These are phyloP conservation scores for Domatiomyces catenatus DNA, from an alignment of 2,329 filamentous ascomycete genomes.

Conservation along the genomic window DNA sequence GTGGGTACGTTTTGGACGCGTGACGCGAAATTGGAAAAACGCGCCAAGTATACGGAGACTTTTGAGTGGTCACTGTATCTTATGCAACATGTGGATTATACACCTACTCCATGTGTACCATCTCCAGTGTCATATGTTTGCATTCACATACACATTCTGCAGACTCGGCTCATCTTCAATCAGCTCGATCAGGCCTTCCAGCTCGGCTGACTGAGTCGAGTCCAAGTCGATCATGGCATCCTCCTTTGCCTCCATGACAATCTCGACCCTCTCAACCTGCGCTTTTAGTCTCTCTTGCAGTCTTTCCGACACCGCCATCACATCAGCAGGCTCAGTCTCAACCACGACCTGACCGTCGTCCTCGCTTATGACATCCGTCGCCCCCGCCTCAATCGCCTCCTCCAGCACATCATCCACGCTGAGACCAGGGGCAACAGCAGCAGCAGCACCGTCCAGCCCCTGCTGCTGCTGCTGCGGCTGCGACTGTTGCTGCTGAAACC, in stretches of 20 bases:
- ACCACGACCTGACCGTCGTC: constrained; percentile 55
- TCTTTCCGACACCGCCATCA: constrained; percentile 46
- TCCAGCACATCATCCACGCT: constrained; percentile 61
- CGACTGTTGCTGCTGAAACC: constrained; percentile 45
- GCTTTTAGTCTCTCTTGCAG: constrained; percentile 50
- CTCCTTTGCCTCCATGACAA: constrained; percentile 70
- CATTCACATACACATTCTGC: constrained; percentile 65
- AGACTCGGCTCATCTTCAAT: constrained; percentile 54
- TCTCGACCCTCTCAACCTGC: constrained; percentile 58
- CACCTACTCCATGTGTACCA: too few species aligned
- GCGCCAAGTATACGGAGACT: too few species aligned
- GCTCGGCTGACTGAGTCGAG: constrained; percentile 38
- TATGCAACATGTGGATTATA: too few species aligned
- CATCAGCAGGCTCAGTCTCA: constrained; percentile 51
- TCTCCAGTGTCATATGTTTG: constrained; percentile 7
- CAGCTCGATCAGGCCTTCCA: constrained; percentile 42
- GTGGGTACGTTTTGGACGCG: too few species aligned
- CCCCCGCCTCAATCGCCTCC: constrained; percentile 69
- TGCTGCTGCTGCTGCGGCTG: too few species aligned
- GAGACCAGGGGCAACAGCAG: constrained; percentile 18
- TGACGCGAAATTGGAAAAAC: too few species aligned
- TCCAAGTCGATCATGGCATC: constrained; percentile 56
- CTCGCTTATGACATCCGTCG: constrained; percentile 40
- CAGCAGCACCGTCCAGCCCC: constrained; percentile 12
- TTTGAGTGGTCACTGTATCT: too few species aligned